Conservation (phyloP, 768 basidiomycete genomes). For the Clathrus columnatus region DNA sequence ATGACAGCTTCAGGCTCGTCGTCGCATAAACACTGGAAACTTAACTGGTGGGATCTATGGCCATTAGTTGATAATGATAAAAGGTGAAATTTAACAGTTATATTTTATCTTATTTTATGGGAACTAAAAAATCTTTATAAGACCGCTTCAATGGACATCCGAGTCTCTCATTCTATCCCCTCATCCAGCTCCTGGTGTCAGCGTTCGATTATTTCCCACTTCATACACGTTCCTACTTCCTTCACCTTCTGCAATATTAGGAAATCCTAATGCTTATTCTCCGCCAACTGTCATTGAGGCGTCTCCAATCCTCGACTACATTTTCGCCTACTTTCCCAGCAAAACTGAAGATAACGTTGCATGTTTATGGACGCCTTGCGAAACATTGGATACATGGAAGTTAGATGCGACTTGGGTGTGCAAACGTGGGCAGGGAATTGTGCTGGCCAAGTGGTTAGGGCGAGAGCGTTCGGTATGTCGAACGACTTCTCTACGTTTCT, state of each 20-base stretch:
- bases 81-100: slow-evolving; percentile 30
- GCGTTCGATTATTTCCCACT: slow-evolving; percentile 61
- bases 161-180: slow-evolving; percentile 63
- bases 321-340: slow-evolving; percentile 71
- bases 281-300: slow-evolving; percentile 57
- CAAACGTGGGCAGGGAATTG: slow-evolving; percentile 43
- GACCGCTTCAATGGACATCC: slow-evolving; percentile 64
- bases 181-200: slow-evolving; percentile 51
- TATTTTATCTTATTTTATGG: slow-evolving; percentile 4
- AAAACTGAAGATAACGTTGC: slow-evolving; percentile 46
- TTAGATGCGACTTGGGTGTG: slow-evolving; percentile 50
- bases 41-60: slow-evolving; percentile 69
- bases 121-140: too few species aligned
- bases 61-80: slow-evolving; percentile 49
- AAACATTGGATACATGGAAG: slow-evolving; percentile 53
- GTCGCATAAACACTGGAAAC: slow-evolving; percentile 34
- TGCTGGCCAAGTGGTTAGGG: slow-evolving; percentile 56
- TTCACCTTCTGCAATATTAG: slow-evolving; percentile 42
- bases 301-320: slow-evolving; percentile 48
- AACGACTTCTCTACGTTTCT: too few species aligned
- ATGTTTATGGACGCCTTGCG: slow-evolving; percentile 56
- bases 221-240: slow-evolving; percentile 54
- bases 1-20: not conserved
- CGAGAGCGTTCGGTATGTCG: slow-evolving; percentile 48
- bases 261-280: slow-evolving; percentile 40